These are phyloP conservation scores for Kodamaea sp. DNA, from an alignment of 1,139 yeast genomes.

Conservation along the genomic window DNA sequence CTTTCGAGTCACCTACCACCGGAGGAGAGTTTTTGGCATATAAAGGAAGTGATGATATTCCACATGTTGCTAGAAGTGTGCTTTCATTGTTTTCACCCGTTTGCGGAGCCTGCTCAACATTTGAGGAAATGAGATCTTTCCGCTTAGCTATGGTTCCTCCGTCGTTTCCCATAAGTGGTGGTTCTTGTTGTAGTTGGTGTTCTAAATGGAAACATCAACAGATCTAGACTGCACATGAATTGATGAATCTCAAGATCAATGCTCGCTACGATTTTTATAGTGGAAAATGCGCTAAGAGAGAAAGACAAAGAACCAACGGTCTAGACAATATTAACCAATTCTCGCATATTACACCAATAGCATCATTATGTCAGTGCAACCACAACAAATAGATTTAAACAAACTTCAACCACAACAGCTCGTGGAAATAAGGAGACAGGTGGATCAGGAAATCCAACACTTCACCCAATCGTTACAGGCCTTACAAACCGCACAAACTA, in stretches of 20 bases:
- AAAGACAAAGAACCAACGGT: too few species aligned
- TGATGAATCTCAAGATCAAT: too few species aligned
- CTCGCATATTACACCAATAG: too few species aligned
- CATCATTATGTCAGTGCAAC: conserved; percentile 7
- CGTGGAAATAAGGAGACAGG: conserved; percentile 76
- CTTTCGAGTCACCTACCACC: conserved; percentile 71
- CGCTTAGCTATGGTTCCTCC: conserved; percentile 54
- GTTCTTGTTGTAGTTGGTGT: too few species aligned
- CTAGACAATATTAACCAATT: too few species aligned
- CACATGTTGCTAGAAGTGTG: conserved; percentile 20
- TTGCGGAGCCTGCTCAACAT: conserved; percentile 1
- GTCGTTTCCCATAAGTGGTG: conserved; percentile 54
- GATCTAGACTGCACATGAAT: too few species aligned
- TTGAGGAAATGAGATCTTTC: conserved; percentile 36
- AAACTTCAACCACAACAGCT: conserved; percentile 81
- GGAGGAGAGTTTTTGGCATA: conserved; percentile 21
- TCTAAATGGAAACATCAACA: too few species aligned
- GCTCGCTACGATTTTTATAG: too few species aligned
- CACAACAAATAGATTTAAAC: conserved; percentile 52
- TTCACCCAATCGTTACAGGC: conserved; percentile 84
- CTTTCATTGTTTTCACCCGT: conserved; percentile 9
- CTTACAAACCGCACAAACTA: conserved; percentile 76
- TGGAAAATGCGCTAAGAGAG: too few species aligned
- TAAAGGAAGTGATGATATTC: conserved; percentile 31
- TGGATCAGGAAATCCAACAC: conserved; percentile 85